A percentile compares a stretch with the other conserved stretches of the same genome.
These are phyloP conservation scores for Eucalyptus pauciflora DNA, from an alignment of 345 rosid genomes.

Conservation along the genomic window DNA sequence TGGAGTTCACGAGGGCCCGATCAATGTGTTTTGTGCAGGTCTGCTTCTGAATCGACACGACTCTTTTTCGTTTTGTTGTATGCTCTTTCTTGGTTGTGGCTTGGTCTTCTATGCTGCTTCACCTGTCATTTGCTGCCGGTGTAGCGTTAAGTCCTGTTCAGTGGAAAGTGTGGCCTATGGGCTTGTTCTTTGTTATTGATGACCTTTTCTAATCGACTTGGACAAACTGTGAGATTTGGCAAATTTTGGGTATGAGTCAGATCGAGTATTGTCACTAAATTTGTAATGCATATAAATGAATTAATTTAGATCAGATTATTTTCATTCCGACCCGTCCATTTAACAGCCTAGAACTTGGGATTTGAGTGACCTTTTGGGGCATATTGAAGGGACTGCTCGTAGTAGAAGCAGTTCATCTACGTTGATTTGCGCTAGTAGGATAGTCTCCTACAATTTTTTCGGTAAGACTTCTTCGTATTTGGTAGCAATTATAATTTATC, in stretches of 20 bases:
- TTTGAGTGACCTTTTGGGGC: not conserved
- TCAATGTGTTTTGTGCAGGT: not conserved
- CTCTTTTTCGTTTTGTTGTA: not conserved
- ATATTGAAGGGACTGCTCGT: not conserved
- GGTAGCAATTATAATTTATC: no score
- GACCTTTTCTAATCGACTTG: not conserved
- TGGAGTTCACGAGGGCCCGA: not conserved
- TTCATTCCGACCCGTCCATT: accelerated
- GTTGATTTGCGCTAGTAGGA: not conserved
- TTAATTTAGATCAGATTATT: not conserved
- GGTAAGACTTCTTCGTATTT: not conserved
- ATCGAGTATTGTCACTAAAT: not conserved
- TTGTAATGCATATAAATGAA: not conserved
- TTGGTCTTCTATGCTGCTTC: not conserved
- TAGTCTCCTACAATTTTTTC: not conserved
- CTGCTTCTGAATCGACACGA: not conserved
- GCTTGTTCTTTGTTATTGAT: not conserved
- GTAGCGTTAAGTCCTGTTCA: not conserved
- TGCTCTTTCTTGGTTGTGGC: not conserved
- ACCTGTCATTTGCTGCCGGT: not conserved
- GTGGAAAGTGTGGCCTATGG: not conserved
- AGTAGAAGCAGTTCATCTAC: not conserved
- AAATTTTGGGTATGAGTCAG: not conserved
- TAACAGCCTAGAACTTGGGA: accelerated
- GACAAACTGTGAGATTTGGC: not conserved